These are phyloP conservation scores for Monosporascus ibericus DNA, from an alignment of 2,329 filamentous ascomycete genomes.

Conservation along the genomic window DNA sequence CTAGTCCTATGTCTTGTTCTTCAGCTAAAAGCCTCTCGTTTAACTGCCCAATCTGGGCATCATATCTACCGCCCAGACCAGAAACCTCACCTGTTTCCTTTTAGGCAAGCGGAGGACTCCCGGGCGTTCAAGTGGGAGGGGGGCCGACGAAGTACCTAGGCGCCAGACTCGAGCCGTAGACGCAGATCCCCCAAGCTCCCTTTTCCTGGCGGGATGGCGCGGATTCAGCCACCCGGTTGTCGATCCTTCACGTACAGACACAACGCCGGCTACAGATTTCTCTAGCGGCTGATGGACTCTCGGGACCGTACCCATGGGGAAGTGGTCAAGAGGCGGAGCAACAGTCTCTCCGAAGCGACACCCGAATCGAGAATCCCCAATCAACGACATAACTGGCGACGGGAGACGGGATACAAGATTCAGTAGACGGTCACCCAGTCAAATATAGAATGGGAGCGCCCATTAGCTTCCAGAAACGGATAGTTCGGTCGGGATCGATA, in stretches of 20 bases:
- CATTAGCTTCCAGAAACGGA: neutral
- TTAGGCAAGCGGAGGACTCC: neutral
- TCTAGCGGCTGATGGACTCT: too few relatives aligned
- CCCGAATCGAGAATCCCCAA: neutral
- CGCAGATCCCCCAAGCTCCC: neutral
- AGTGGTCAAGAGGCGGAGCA: too few relatives aligned
- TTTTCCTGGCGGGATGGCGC: neutral
- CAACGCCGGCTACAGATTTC: too few relatives aligned
- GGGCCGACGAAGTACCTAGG: too few relatives aligned
- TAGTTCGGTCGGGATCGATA: neutral
- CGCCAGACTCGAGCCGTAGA: neutral
- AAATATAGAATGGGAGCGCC: neutral
- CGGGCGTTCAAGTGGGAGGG: too few relatives aligned
- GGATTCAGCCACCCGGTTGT: neutral
- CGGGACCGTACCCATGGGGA: too few relatives aligned
- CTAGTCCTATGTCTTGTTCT: neutral
- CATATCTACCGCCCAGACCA: neutral
- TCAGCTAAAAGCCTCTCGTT: neutral
- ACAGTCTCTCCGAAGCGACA: too few relatives aligned
- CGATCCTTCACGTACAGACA: neutral
- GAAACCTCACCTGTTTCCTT: neutral
- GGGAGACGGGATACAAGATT: neutral
- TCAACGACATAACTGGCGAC: neutral
- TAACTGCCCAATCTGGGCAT: neutral
- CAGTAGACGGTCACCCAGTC: neutral